These are phyloP conservation scores for Pestalotiopsis fici DNA, from an alignment of 2,329 filamentous ascomycete genomes.

Conservation along the genomic window DNA sequence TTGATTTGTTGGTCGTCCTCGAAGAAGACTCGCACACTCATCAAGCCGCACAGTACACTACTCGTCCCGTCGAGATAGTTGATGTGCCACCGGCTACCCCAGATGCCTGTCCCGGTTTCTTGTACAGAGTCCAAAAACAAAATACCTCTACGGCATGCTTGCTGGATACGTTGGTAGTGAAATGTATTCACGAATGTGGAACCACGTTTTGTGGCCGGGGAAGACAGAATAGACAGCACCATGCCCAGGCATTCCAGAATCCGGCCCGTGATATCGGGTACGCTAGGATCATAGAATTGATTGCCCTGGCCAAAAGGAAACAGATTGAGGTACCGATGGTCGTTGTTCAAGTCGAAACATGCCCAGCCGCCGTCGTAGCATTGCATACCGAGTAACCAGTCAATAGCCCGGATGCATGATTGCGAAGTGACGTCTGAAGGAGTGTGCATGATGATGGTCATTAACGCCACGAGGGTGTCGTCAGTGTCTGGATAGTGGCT, in stretches of 20 bases:
- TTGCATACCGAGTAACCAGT: slow-evolving; percentile 36
- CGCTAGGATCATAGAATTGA: slow-evolving; percentile 32
- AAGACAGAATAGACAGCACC: slow-evolving; percentile 1
- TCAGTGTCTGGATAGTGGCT: slow-evolving; percentile 33
- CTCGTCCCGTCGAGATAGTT: slow-evolving; percentile 37
- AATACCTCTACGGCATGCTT: slow-evolving; percentile 19
- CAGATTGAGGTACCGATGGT: slow-evolving; percentile 31
- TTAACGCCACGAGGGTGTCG: slow-evolving; percentile 30
- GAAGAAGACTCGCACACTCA: slow-evolving; percentile 15
- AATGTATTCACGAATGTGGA: not conserved
- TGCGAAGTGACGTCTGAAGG: slow-evolving; percentile 1
- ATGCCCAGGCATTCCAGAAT: slow-evolving; percentile 16
- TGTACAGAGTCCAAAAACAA: slow-evolving; percentile 23
- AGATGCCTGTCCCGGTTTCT: slow-evolving; percentile 24
- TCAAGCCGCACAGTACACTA: slow-evolving; percentile 29
- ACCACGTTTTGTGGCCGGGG: not conserved
- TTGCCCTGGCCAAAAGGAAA: slow-evolving; percentile 38
- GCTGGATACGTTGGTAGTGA: not conserved
- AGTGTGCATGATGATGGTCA: slow-evolving; percentile 27
- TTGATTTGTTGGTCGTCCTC: not conserved
- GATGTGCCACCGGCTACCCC: slow-evolving; percentile 33
- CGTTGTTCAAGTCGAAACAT: slow-evolving; percentile 34
- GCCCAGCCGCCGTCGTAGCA: slow-evolving; percentile 37
- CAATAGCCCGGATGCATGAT: slow-evolving; percentile 5
- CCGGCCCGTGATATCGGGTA: slow-evolving; percentile 34